Evolutionary conservation across 2,329 filamentous ascomycete genomes (phyloP), one percentile per base, ranked within the genome.

Genomic region (Penicillium paneum): DNA sequence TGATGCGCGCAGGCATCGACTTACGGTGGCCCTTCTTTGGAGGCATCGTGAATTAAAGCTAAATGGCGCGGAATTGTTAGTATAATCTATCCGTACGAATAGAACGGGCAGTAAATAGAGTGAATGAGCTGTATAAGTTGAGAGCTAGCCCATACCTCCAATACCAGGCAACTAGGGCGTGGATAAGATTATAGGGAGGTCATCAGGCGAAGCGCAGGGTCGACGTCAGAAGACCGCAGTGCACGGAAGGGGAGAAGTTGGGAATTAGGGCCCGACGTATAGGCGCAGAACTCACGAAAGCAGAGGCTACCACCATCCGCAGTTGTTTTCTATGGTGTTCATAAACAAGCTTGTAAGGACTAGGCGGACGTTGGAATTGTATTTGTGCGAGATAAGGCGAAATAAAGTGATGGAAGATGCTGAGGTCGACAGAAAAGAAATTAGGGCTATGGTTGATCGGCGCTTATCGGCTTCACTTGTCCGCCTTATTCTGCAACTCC

Each of bases 381-480:
- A 41, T 39, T 41, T 19, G 56, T 40, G 43, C 36, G n/a, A 15
- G 42, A 53, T 10, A 24, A 45, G 28, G 17, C 24, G 45, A 42
- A 50, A 35, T 15, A 36, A 42, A 39, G 38, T 36, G 39, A 58
- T 40, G 54, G 39, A 42, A 46, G 55, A 51, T 56, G 52, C 41
- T 58, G 56, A 57, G 47, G 51, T 58, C 59, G 48, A 57, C 58
- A 57, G 63, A 63, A 64, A 65, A 65, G 67, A 64, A 72, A 71
- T 73, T 74, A 73, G 71, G 71, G 71, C 70, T 73, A 64, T 41
- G 55, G 48, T 59, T 52, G 57, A 65, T 63, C 60, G 60, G 61
- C 58, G 61, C 63, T 65, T 65, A 64, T 65, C 63, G 57, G 61
- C 56, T 55, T 56, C 53, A 55, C 26, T 51, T 46, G 51, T 63